A percentile compares a stretch with the other conserved stretches of the same genome.
Conservation (phyloP, 345 rosid genomes). For the rapeseed (Brassica napus) region DNA sequence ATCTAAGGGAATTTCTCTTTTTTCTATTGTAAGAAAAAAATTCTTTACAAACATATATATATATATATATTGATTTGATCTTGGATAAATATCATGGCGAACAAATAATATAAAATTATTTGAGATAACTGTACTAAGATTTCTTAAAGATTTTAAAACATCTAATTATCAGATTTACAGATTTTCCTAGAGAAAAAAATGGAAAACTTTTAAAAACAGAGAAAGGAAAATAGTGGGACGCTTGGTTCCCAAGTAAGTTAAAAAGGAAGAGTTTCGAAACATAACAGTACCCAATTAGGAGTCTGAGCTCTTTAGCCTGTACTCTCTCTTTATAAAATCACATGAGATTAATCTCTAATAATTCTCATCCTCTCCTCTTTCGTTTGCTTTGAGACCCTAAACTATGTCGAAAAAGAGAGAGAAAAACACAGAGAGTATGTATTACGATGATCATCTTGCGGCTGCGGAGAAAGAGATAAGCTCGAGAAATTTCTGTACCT, state of each 20-base stretch:
- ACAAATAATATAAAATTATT: not conserved
- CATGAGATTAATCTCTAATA: not conserved
- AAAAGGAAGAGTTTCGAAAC: not conserved
- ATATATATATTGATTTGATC: not conserved
- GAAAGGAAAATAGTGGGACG: not conserved
- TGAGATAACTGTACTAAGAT: not conserved
- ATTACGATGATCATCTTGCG: constrained; percentile 3
- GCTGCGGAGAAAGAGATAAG: not conserved
- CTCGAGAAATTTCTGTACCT: constrained; percentile 5
- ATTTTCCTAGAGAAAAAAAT: not conserved
- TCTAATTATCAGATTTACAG: not conserved
- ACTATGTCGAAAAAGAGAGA: not conserved
- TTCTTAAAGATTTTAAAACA: not conserved
- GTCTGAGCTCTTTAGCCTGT: not conserved
- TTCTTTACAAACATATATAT: too few species aligned
- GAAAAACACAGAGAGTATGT: not conserved
- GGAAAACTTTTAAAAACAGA: not conserved
- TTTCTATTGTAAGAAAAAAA: too few species aligned
- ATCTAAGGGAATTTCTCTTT: too few species aligned
- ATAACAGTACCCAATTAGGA: not conserved
- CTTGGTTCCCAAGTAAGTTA: not conserved
- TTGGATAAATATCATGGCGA: not conserved
- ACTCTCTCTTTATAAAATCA: not conserved
- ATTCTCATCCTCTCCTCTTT: not conserved
- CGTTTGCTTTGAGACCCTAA: not conserved